Evolutionary conservation across 192 early-diverging fungal genomes (phyloP), one percentile per base, ranked within the genome.

Genomic region (Funneliformis geosporum): DNA sequence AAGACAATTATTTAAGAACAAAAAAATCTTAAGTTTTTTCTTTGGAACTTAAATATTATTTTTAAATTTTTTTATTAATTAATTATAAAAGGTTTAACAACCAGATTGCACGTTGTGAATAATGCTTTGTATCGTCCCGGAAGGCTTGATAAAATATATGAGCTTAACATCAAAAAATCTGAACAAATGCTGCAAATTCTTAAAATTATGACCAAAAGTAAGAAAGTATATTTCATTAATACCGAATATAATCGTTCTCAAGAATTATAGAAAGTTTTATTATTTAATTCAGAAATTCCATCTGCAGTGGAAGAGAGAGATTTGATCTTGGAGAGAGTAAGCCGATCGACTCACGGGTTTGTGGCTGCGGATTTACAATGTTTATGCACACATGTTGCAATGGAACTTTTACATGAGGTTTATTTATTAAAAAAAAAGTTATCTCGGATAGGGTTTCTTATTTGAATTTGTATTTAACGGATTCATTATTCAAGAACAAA

Each of bases 351-450:
- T 1, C 92, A 94, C 80, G 94, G 95, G n/a, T 94, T 93, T 82
- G 93, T 93, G 0, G 89, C 93, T 1, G 90, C 93, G 14, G 95
- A 97, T 84, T 83, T 97, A 73, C 88, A 93, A 84, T 91, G 85
- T 42, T 74, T 94, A 40, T 94, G 87, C 79, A 78, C 82, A 78
- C 83, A 86, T 44, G 91, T 84, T 18, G 86, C 84, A 50, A 81
- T 83, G 76, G 70, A 64, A 43, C 60, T 88, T 44, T 82, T 92
- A 75, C 82, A 86, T 82, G 81, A 87, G 80, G 64, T 81, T 73
- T 3, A 66, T n/a, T n/a, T n/a, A n/a, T n/a, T n/a, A n/a, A 27
- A 46, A 64, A 23, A n/a, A 66, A 76, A 33, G 81, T 61, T 61
- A 71, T 83, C 64, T 80, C 73, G 25, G 66, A 86, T 65, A 3